Evolutionary conservation across 148 eudicot species (phyloP), one percentile per base, ranked within the genome.

Genomic region (Rhododendron molle): DNA sequence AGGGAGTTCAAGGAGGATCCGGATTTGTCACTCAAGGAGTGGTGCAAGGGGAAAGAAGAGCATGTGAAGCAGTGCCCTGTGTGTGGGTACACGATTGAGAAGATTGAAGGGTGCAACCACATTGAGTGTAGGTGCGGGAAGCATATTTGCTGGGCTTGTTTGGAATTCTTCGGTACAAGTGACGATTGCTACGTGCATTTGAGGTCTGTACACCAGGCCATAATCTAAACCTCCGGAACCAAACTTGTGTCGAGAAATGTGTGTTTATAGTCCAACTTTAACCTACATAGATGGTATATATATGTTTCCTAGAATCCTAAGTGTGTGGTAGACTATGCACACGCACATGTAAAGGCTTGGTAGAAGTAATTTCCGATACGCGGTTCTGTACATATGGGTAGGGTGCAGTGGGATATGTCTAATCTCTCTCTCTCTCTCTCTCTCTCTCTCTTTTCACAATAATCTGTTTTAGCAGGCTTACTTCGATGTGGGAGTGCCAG

Each of bases 61-160:
- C 84, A 90, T 72, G 98, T 97, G 82, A 95, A 94, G 88, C 80
- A 65, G 40, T 97, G 99, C 83, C 96, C 99, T 0, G 80, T 87
- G 0, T 95, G 99, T 78, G 91, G 95, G 21, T 93, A 85, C 84
- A 95, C 93, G 3, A 94, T 97, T 32, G 99, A 97, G 93, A 97
- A 95, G 90, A 85, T 86, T 0, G 96, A 95, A 54, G 99, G 99
- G 20, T 97, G 99, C 92, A 94, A 97, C 84, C 99, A 97, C 81
- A 81, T 97, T 2, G 95, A 88, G 88, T 97, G 99, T 82, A 93
- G 88, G 84, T 97, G 99, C 20, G 98, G 98, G 85, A 88, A 84
- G 82, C 99, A 97, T 73, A 87, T 97, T 13, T 97, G 99, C 88
- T 97, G 99, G 99, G 93, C 91, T 1, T 97, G 99, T 85, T 87